A percentile compares a stretch with the other conserved stretches of the same genome.
Conservation (phyloP, 2,329 filamentous ascomycete species). For the Aspergillus tamarii region DNA sequence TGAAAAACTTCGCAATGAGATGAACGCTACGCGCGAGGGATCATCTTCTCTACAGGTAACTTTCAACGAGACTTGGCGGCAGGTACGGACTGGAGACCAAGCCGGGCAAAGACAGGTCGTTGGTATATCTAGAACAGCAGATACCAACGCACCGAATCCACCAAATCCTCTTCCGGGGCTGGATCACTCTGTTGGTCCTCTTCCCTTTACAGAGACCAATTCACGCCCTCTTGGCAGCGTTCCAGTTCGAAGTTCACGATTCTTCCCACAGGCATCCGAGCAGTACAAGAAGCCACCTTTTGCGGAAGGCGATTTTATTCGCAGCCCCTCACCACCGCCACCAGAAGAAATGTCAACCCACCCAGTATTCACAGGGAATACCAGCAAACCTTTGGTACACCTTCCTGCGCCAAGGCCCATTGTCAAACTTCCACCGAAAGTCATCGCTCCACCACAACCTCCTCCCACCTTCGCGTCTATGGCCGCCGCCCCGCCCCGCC, state of each 20-base stretch:
- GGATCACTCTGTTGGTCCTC: conserved; percentile 39
- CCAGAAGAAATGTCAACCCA: conserved; percentile 60
- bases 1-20: conserved; percentile 44
- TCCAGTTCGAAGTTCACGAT: conserved; percentile 49
- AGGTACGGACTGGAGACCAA: conserved; percentile 47
- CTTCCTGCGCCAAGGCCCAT: conserved; percentile 67
- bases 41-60: conserved; percentile 37
- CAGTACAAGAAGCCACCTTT: conserved; percentile 35
- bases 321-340: conserved; percentile 56
- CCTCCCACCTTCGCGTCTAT: conserved; percentile 51
- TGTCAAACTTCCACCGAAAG: conserved; percentile 75
- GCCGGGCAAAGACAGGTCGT: conserved; percentile 43
- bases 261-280: conserved; percentile 50
- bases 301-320: conserved; percentile 37
- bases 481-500: conserved; percentile 43
- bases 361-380: conserved; percentile 58
- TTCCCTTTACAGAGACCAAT: conserved; percentile 40
- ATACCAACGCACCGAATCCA: conserved; percentile 28
- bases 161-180: conserved; percentile 39
- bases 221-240: conserved; percentile 38
- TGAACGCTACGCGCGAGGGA: conserved; percentile 41
- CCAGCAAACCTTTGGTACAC: conserved; percentile 57
- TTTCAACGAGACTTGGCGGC: conserved; percentile 52
- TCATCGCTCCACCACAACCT: conserved; percentile 46
- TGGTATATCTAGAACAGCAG: conserved; percentile 38